A percentile compares a stretch with the other conserved stretches of the same genome.
phyloP scores from a whole-genome alignment of 2,329 filamentous ascomycete genomes.

The Sporothrix variecibatus region DNA sequence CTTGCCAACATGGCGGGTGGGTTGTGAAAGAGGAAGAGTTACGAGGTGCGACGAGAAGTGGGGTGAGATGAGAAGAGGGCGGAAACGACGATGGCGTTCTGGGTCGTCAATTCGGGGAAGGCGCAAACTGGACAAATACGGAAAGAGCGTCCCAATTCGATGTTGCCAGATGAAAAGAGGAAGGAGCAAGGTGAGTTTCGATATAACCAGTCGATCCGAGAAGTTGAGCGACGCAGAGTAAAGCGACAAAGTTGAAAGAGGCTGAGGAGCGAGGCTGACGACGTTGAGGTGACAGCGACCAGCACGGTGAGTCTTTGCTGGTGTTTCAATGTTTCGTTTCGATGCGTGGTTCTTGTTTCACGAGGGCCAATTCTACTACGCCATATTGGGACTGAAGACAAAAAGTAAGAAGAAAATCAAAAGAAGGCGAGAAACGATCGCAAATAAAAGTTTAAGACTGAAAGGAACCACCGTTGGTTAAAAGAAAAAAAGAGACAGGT shows the following conservation, averaged over 20 bases:
- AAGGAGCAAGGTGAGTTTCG: not conserved
- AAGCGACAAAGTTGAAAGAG: not conserved
- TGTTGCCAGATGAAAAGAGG: not conserved
- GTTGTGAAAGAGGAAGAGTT: not conserved
- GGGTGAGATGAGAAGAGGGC: not conserved
- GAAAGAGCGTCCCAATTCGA: not conserved
- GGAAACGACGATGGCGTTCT: not conserved
- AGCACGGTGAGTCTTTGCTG: not conserved
- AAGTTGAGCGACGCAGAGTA: not conserved
- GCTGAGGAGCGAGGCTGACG: not conserved
- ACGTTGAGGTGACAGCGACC: conserved; percentile 1
- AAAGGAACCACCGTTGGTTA: not conserved
- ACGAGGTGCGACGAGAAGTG: not conserved
- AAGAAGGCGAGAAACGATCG: not conserved
- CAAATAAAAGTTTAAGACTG: not conserved
- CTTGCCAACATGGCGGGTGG: conserved; percentile 23
- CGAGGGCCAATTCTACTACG: not conserved
- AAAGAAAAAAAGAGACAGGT: not conserved
- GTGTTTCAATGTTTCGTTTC: conserved; percentile 7
- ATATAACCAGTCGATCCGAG: not conserved
- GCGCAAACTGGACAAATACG: not conserved
- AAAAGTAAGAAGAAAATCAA: not conserved
- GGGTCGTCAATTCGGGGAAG: not conserved
- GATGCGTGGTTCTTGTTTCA: not conserved
- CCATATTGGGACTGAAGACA: not conserved